Evolutionary conservation across 768 basidiomycete species (phyloP).

Genomic region (Mycena belliarum): DNA sequence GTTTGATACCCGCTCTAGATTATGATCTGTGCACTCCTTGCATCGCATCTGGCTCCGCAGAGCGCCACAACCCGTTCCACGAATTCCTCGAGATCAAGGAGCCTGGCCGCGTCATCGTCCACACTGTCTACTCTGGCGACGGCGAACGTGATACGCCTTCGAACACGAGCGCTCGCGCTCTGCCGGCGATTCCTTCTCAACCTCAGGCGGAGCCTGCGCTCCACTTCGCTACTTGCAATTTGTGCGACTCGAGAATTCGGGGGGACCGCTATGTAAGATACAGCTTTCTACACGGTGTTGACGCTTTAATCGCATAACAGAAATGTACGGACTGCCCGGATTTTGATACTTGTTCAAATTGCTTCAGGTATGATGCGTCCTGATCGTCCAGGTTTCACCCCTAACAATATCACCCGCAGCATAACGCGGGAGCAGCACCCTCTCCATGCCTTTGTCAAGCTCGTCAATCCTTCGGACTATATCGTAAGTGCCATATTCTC

Average conservation of each 20-base stretch:
- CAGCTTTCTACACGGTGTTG: conserved; percentile 1
- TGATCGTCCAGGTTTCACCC: not conserved
- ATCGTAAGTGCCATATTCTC: conserved; percentile 46
- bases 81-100: conserved; percentile 70
- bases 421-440: conserved; percentile 79
- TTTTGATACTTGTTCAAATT: conserved; percentile 73
- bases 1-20: conserved; percentile 40
- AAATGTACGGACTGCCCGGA: conserved; percentile 86
- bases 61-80: conserved; percentile 62
- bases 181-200: conserved; percentile 15
- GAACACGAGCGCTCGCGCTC: conserved; percentile 8
- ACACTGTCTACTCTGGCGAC: conserved; percentile 53
- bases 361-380: conserved; percentile 53
- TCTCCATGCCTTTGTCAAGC: conserved; percentile 67
- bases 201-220: conserved; percentile 28
- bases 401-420: conserved; percentile 29
- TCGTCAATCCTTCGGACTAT: conserved; percentile 54
- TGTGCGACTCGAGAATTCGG: conserved; percentile 70
- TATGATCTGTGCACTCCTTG: conserved; percentile 73
- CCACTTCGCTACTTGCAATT: conserved; percentile 72
- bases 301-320: conserved; percentile 35
- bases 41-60: conserved; percentile 47
- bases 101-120: conserved; percentile 66
- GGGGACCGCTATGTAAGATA: conserved; percentile 72
- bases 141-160: conserved; percentile 29